Conservation (phyloP, 495 filamentous ascomycete species). For the Thermochaetoides thermophila region DNA sequence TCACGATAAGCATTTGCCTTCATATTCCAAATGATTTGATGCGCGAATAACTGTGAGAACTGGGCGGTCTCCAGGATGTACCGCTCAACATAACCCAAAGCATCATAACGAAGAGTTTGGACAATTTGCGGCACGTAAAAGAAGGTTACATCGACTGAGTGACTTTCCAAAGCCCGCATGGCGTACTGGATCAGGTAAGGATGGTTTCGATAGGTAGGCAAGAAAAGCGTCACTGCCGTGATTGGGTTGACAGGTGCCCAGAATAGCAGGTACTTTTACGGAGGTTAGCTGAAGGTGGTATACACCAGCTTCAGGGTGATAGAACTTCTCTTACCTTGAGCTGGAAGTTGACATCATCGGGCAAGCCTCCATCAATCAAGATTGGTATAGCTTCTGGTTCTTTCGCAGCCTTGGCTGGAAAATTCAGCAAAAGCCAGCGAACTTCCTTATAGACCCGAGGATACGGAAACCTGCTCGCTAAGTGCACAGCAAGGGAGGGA, state of each 20-base stretch:
- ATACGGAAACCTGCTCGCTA: constrained; percentile 65
- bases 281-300: constrained; percentile 21
- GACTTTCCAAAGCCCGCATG: constrained; percentile 84
- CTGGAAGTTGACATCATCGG: constrained; percentile 65
- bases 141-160: constrained; percentile 91
- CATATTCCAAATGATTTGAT: constrained; percentile 99
- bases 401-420: constrained; percentile 61
- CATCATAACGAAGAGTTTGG: constrained; percentile 90
- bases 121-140: constrained; percentile 98
- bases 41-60: constrained; percentile 90
- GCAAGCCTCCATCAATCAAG: constrained; percentile 60
- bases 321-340: constrained; percentile 46
- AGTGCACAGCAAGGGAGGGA: constrained; percentile 69
- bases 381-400: constrained; percentile 72
- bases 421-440: constrained; percentile 61
- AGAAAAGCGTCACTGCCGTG: constrained; percentile 81
- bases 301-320: neutral
- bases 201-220: constrained; percentile 87
- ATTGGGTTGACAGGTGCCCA: constrained; percentile 92
- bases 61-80: constrained; percentile 94
- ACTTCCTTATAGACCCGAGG: constrained; percentile 56
- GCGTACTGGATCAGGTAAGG: constrained; percentile 94
- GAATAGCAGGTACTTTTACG: constrained; percentile 64
- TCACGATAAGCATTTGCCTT: constrained; percentile 98
- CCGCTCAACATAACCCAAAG: constrained; percentile 83